Conservation (phyloP, 2,329 filamentous ascomycete species). For the Nakataea oryzae region DNA sequence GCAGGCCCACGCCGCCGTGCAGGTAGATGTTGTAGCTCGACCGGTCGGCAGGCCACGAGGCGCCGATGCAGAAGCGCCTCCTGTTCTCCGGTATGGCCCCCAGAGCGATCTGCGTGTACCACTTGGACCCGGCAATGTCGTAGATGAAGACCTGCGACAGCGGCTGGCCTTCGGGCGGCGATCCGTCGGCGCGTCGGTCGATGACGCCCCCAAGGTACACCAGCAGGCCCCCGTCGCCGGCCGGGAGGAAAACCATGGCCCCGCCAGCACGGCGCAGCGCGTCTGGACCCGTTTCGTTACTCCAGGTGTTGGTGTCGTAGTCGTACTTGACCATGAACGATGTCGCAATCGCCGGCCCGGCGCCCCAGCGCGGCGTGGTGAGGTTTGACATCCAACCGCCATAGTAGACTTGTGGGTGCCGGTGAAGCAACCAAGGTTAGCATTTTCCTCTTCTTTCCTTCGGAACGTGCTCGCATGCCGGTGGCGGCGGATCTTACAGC, state of each 20-base stretch:
- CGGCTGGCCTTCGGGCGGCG: conserved; percentile 25
- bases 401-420: conserved; percentile 31
- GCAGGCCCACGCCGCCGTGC: conserved; percentile 46
- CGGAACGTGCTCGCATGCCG: no score
- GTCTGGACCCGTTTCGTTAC: conserved; percentile 44
- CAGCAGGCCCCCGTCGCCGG: conserved; percentile 47
- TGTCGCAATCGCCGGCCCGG: conserved; percentile 33
- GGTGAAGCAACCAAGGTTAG: not conserved
- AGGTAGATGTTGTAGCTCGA: conserved; percentile 57
- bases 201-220: conserved; percentile 52
- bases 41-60: conserved; percentile 45
- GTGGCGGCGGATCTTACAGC: conserved; percentile 27
- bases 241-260: conserved; percentile 47
- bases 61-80: conserved; percentile 50
- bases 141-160: conserved; percentile 47
- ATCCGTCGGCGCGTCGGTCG: conserved; percentile 35
- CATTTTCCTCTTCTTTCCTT: not conserved
- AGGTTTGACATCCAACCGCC: conserved; percentile 50
- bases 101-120: conserved; percentile 47
- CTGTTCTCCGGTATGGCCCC: conserved; percentile 41
- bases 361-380: conserved; percentile 38
- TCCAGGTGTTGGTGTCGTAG: conserved; percentile 39
- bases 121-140: conserved; percentile 47
- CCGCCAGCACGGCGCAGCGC: conserved; percentile 46
- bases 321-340: conserved; percentile 44